These are phyloP conservation scores for Kazachstania martiniae DNA, from an alignment of 805 yeast species.

Conservation along the genomic window DNA sequence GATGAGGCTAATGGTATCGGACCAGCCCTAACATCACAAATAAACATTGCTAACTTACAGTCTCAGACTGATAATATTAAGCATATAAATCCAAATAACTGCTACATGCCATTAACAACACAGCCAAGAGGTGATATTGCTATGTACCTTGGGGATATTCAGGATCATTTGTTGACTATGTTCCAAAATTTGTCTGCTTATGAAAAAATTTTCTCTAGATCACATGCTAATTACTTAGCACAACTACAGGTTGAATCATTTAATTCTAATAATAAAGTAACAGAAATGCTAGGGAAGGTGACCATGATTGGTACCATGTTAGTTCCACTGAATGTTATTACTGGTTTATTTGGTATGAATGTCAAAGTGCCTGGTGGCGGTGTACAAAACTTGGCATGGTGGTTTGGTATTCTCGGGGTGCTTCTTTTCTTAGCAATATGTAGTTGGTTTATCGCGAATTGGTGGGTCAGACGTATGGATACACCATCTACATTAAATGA, in stretches of 20 bases:
- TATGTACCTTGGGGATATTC: conserved; percentile 86
- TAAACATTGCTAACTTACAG: conserved; percentile 30
- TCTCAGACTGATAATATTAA: conserved; percentile 2
- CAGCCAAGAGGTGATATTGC: conserved; percentile 84
- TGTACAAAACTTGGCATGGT: conserved; percentile 42
- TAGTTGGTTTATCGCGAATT: conserved; percentile 33
- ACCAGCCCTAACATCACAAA: conserved; percentile 31
- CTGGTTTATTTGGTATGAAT: conserved; percentile 95
- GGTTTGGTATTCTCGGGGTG: conserved; percentile 53
- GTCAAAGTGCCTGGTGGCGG: conserved; percentile 72
- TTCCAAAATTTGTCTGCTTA: conserved; percentile 80
- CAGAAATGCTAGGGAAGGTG: conserved; percentile 79
- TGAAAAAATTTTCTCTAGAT: conserved; percentile 86
- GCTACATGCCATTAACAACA: conserved; percentile 1
- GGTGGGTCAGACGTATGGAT: conserved; percentile 27
- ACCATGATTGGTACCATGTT: conserved; percentile 83
- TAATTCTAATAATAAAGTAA: conserved; percentile 72
- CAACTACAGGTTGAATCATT: conserved; percentile 90
- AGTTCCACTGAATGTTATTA: conserved; percentile 79
- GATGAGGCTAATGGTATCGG: conserved; percentile 43
- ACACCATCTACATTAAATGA: conserved; percentile 28
- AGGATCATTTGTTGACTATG: conserved; percentile 95
- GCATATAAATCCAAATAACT: neutral
- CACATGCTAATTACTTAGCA: conserved; percentile 87
- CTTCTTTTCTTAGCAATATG: conserved; percentile 32